These are phyloP conservation scores for Neoscytalidium dimidiatum DNA, from an alignment of 2,329 filamentous ascomycete genomes.

Conservation along the genomic window DNA sequence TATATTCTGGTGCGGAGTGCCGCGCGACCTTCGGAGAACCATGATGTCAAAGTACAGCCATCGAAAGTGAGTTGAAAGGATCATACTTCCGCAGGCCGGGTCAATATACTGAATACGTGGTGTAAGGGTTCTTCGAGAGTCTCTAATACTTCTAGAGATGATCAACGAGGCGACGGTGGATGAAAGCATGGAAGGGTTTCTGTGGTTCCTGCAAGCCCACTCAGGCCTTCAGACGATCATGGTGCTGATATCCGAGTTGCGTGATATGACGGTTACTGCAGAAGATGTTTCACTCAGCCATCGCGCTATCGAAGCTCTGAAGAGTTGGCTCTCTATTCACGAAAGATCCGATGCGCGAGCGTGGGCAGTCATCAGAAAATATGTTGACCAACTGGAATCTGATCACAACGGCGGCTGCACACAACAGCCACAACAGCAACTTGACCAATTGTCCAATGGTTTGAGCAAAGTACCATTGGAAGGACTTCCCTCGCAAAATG, in stretches of 20 bases:
- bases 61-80: background rate
- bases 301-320: background rate
- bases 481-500: too few species aligned
- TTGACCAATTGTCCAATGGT: too few species aligned
- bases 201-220: slow-evolving; percentile 36
- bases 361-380: background rate
- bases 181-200: slow-evolving; percentile 1
- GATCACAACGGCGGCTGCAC: background rate
- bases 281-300: background rate
- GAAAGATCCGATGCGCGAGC: background rate
- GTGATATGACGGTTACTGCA: slow-evolving; percentile 23
- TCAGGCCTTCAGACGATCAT: slow-evolving; percentile 29
- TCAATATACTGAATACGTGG: too few species aligned
- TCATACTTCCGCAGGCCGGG: background rate
- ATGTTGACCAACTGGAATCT: background rate
- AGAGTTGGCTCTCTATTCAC: background rate
- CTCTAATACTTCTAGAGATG: background rate
- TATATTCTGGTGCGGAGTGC: background rate
- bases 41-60: background rate
- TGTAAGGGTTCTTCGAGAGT: background rate
- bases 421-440: background rate
- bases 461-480: too few species aligned
- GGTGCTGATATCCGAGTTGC: slow-evolving; percentile 40
- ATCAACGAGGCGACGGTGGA: background rate
- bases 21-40: background rate